phyloP scores from a whole-genome alignment of 208 protist species.

The Tritrichomonas musculus region DNA sequence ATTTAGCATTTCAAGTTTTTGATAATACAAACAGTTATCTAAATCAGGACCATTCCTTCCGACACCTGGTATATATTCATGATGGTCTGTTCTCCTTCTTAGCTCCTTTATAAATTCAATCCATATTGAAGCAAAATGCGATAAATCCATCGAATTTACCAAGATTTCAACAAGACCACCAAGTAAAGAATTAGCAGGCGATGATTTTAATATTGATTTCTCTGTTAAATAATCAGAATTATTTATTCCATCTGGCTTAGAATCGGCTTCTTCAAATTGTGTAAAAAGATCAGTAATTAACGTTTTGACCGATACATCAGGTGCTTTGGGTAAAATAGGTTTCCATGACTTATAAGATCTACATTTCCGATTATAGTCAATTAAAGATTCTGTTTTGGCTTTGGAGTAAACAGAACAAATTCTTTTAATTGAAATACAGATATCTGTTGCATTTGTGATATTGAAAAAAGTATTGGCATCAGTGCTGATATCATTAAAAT shows the following conservation, averaged over 20 bases:
- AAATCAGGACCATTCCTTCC: background rate
- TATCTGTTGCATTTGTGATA: background rate
- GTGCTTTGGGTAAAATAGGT: no score
- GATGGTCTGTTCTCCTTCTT: background rate
- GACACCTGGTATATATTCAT: background rate
- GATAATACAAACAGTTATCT: background rate
- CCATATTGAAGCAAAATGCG: background rate
- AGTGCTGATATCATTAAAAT: background rate
- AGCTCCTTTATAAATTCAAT: background rate
- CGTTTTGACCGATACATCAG: no score
- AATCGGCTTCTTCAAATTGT: no score
- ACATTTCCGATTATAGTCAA: no score
- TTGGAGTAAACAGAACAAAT: background rate
- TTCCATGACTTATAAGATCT: no score
- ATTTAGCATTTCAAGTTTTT: slow-evolving; percentile 20
- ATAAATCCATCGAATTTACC: background rate
- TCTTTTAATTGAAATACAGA: background rate
- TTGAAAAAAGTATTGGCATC: no score
- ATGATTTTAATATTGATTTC: background rate
- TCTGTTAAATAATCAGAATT: background rate
- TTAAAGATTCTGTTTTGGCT: background rate
- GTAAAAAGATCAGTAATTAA: no score
- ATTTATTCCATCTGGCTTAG: no score
- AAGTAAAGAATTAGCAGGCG: background rate
- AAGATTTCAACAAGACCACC: background rate